Percentiles rank a stretch among this genome's conserved stretches.
phyloP scores from a whole-genome alignment of 2,329 filamentous ascomycete species.

The Chaetomium strumarium region DNA sequence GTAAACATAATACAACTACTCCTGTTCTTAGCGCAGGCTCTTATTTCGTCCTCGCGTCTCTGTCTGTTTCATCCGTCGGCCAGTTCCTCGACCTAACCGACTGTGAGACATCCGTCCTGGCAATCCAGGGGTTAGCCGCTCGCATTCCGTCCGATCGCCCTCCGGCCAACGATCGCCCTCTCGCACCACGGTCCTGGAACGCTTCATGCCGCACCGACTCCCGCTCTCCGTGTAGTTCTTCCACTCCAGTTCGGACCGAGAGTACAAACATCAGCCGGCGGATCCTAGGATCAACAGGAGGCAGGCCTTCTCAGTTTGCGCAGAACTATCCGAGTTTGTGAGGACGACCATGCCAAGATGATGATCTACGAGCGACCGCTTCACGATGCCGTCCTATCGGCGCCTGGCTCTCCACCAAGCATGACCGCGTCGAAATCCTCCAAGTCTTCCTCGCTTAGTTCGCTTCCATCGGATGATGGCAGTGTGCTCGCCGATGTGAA shows the following conservation, averaged over 20 bases:
- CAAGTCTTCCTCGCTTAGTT: slow-evolving; percentile 83
- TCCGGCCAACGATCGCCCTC: slow-evolving; percentile 11
- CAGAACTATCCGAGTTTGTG: background rate
- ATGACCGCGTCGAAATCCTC: slow-evolving; percentile 81
- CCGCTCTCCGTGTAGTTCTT: slow-evolving; percentile 4
- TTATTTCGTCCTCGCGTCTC: slow-evolving; percentile 1
- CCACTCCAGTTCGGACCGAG: slow-evolving; percentile 3
- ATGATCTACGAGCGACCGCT: slow-evolving; percentile 37
- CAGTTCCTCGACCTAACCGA: slow-evolving; percentile 5
- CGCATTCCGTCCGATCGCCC: slow-evolving; percentile 15
- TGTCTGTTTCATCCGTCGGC: background rate
- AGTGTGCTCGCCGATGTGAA: slow-evolving; percentile 64
- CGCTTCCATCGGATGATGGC: slow-evolving; percentile 69
- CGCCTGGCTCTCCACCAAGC: slow-evolving; percentile 66
- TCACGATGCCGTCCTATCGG: slow-evolving; percentile 36
- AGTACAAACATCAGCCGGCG: slow-evolving; percentile 9
- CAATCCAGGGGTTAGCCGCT: slow-evolving; percentile 21
- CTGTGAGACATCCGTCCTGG: slow-evolving; percentile 19
- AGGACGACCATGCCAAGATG: slow-evolving; percentile 29
- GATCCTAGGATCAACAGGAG: background rate
- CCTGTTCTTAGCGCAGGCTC: background rate
- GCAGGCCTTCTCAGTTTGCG: slow-evolving; percentile 2
- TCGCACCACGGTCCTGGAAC: slow-evolving; percentile 12
- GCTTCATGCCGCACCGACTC: slow-evolving; percentile 13
- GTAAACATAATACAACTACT: background rate